These are phyloP conservation scores for Paramyrothecium sp. DNA, from an alignment of 2,329 filamentous ascomycete genomes.

Conservation along the genomic window DNA sequence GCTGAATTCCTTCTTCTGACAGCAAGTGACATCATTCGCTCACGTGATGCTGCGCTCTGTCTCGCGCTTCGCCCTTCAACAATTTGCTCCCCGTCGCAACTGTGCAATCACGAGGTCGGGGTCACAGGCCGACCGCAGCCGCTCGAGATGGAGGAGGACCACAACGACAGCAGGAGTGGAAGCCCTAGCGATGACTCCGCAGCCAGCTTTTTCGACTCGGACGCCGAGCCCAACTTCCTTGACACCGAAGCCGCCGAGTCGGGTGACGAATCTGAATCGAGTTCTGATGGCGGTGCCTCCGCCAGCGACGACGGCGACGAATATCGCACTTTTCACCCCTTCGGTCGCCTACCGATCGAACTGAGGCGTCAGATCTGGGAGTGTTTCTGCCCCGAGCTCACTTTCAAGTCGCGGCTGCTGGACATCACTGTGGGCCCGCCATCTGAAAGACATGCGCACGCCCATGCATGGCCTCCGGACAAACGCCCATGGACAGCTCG, in stretches of 20 bases:
- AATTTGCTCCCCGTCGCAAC: too few relatives aligned
- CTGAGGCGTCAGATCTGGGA: constrained; percentile 31
- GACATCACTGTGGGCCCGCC: background rate
- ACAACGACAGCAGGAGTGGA: constrained; percentile 3
- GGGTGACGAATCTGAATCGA: background rate
- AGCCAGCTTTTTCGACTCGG: background rate
- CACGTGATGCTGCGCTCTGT: background rate
- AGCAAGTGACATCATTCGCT: background rate
- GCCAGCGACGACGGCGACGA: constrained; percentile 2
- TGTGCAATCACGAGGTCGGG: too few relatives aligned
- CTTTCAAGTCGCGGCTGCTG: constrained; percentile 12
- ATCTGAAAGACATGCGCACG: background rate
- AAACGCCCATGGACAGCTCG: background rate
- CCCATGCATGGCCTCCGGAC: background rate
- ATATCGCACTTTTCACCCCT: constrained; percentile 18
- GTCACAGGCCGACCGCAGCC: too few relatives aligned
- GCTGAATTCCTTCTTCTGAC: background rate
- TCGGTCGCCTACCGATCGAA: constrained; percentile 28
- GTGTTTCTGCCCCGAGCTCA: constrained; percentile 27
- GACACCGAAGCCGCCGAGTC: background rate
- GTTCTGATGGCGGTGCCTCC: background rate
- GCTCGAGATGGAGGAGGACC: background rate
- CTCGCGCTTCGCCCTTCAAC: background rate
- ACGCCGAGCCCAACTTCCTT: background rate
- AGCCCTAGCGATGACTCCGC: background rate